phyloP scores from a whole-genome alignment of 2,329 filamentous ascomycete species.

The Ambrosiella beaveri region DNA sequence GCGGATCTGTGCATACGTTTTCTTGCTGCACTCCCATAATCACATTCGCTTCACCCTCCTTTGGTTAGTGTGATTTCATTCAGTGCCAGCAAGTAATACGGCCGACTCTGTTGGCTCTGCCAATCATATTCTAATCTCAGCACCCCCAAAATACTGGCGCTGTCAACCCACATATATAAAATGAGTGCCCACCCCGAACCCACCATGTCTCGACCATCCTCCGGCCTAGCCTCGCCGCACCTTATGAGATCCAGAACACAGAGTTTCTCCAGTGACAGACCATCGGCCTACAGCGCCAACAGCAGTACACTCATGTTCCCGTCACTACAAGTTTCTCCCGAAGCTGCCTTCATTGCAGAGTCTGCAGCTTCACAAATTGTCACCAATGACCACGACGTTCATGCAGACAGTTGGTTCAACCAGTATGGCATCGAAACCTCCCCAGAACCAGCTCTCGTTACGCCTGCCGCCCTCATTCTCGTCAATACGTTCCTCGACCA shows the following conservation, averaged over 20 bases:
- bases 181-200: conserved; percentile 9
- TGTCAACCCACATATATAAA: neutral
- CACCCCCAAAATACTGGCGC: neutral
- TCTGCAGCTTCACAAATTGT: conserved; percentile 84
- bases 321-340: conserved; percentile 51
- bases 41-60: neutral
- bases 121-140: neutral
- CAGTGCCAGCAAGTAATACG: neutral
- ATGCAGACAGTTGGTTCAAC: conserved; percentile 52
- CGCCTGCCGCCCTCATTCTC: conserved; percentile 53
- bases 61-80: neutral
- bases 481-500: conserved; percentile 91
- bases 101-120: neutral
- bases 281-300: conserved; percentile 40
- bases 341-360: conserved; percentile 72
- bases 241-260: conserved; percentile 32
- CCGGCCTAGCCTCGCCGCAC: conserved; percentile 20
- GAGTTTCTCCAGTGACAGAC: conserved; percentile 55
- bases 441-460: conserved; percentile 54
- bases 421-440: conserved; percentile 48
- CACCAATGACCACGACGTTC: conserved; percentile 68
- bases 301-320: conserved; percentile 45
- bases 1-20: neutral
- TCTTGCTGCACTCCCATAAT: neutral
- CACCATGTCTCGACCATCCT: conserved; percentile 20